These are phyloP conservation scores for Endothia cerciana DNA, from an alignment of 2,329 filamentous ascomycete species.

Conservation along the genomic window DNA sequence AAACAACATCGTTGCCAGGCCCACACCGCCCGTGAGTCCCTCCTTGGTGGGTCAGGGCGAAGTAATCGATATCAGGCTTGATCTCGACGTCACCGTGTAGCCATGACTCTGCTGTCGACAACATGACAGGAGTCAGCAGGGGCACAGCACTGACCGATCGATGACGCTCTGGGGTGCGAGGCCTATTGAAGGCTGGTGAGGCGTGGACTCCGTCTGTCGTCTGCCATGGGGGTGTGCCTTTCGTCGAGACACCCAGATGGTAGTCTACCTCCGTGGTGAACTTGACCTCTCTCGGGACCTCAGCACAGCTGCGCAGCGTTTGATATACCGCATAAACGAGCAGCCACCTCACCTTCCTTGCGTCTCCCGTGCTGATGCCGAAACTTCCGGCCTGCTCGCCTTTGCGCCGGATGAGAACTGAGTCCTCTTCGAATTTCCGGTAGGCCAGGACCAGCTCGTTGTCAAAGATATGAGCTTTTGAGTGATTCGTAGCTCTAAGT, in stretches of 20 bases:
- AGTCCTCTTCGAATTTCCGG: conserved; percentile 68
- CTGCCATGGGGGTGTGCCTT: conserved; percentile 52
- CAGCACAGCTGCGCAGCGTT: conserved; percentile 67
- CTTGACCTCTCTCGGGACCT: conserved; percentile 63
- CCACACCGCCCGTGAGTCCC: not conserved
- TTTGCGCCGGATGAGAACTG: conserved; percentile 52
- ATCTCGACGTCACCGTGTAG: conserved; percentile 37
- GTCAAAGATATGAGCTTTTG: conserved; percentile 41
- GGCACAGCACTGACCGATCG: conserved; percentile 24
- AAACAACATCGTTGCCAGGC: not conserved
- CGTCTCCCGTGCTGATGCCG: conserved; percentile 61
- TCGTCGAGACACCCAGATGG: conserved; percentile 50
- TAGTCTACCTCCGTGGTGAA: conserved; percentile 63
- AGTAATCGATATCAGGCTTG: conserved; percentile 61
- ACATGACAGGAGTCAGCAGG: not conserved
- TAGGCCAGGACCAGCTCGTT: conserved; percentile 70
- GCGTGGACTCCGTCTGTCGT: not conserved
- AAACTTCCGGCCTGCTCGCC: conserved; percentile 59
- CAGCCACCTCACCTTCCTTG: conserved; percentile 78
- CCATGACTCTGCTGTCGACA: not conserved
- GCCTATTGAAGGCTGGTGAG: conserved; percentile 22
- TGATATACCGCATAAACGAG: conserved; percentile 75
- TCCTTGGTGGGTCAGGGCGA: conserved; percentile 47
- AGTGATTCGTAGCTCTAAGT: conserved; percentile 53
- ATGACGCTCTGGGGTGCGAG: conserved; percentile 36